Evolutionary conservation across 176 grass and related monocot genomes (phyloP).

Genomic region (Hordeum marinum): DNA sequence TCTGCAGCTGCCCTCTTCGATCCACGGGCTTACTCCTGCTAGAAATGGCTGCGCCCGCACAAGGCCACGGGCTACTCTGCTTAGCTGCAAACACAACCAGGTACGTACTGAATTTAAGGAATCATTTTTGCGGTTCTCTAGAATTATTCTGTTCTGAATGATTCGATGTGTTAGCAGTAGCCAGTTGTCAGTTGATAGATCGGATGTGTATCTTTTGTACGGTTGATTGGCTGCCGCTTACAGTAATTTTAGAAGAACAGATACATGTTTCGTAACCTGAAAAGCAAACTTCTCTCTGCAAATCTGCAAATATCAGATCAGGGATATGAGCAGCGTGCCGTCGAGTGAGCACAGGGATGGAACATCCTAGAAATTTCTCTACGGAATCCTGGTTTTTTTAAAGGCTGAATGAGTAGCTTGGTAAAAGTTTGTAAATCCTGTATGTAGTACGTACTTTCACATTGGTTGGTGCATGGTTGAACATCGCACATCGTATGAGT

Average conservation of each 20-base stretch:
- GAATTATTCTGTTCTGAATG: background rate
- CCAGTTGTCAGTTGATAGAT: too few species aligned
- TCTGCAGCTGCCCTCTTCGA: slow-evolving; percentile 6
- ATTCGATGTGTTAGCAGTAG: too few species aligned
- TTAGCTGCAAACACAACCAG: slow-evolving; percentile 32
- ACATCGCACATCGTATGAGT: too few species aligned
- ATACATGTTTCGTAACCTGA: background rate
- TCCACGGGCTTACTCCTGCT: slow-evolving; percentile 2
- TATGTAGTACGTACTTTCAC: too few species aligned
- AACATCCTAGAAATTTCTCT: background rate
- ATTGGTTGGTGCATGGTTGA: too few species aligned
- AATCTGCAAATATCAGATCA: background rate
- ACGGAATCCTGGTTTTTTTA: background rate
- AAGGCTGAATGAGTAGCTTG: background rate
- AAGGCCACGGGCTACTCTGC: background rate
- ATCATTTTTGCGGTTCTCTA: background rate
- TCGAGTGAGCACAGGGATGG: background rate
- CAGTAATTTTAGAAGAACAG: background rate
- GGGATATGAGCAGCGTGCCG: background rate
- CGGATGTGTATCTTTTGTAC: too few species aligned
- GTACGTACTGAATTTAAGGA: background rate
- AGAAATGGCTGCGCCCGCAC: slow-evolving; percentile 1
- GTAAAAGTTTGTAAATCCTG: background rate
- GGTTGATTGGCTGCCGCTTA: background rate
- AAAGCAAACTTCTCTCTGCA: background rate